These are phyloP conservation scores for Colletotrichum orbiculare DNA, from an alignment of 2,329 filamentous ascomycete species.

Conservation along the genomic window DNA sequence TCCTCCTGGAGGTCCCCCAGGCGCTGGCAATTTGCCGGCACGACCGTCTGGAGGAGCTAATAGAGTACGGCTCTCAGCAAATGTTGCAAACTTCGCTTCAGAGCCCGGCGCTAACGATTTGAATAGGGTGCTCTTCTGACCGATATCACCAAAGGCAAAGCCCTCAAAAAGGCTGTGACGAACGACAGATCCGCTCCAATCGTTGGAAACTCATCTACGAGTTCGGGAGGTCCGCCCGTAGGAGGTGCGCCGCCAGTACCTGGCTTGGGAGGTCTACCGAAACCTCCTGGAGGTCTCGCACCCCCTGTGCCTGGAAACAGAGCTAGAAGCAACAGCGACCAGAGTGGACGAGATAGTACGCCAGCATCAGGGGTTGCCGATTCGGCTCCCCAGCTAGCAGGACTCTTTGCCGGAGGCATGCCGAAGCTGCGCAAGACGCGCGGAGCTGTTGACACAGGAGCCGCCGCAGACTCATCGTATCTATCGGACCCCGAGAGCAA, in stretches of 20 bases:
- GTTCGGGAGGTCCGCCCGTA: conserved; percentile 68
- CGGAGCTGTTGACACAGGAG: conserved; percentile 79
- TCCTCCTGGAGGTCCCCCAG: conserved; percentile 53
- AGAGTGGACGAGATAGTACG: conserved; percentile 59
- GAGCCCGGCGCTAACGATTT: conserved; percentile 28
- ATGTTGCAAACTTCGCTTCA: not conserved
- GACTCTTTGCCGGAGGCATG: conserved; percentile 93
- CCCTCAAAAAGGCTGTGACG: conserved; percentile 85
- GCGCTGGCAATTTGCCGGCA: conserved; percentile 63
- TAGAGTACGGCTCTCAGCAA: conserved; percentile 66
- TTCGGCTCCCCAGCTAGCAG: conserved; percentile 82
- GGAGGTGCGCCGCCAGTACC: conserved; percentile 87
- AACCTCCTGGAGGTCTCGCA: conserved; percentile 72
- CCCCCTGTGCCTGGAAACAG: conserved; percentile 78
- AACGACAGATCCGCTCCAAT: conserved; percentile 91
- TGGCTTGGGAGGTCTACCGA: conserved; percentile 57
- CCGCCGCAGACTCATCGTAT: conserved; percentile 72
- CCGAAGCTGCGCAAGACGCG: conserved; percentile 92
- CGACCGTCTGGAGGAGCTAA: conserved; percentile 66
- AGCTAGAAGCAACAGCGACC: conserved; percentile 86
- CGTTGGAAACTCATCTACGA: conserved; percentile 67
- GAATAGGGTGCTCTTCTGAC: conserved; percentile 83
- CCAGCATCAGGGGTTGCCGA: conserved; percentile 57
- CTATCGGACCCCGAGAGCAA: conserved; percentile 81
- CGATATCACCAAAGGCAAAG: conserved; percentile 86